These are phyloP conservation scores for Trypanosoma mega DNA, from an alignment of 208 protist genomes.

Conservation along the genomic window DNA sequence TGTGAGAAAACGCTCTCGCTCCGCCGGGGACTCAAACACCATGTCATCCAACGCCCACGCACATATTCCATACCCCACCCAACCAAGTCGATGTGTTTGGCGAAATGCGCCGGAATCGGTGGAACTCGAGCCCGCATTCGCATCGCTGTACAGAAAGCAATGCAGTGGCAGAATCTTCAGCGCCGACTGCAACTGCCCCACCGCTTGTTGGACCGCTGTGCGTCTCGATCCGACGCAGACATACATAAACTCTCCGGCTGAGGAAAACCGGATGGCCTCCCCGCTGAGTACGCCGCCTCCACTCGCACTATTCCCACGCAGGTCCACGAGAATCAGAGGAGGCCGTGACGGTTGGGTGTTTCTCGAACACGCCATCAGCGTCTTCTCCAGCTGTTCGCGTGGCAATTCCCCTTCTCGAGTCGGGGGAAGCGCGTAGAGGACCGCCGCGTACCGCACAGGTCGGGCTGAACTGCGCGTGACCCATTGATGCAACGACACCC, in stretches of 20 bases:
- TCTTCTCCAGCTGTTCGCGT: conserved; percentile 17
- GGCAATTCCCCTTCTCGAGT: conserved; percentile 5
- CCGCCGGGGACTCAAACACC: conserved; percentile 39
- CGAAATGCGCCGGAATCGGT: too few species aligned
- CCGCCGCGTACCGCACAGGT: not conserved
- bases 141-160: conserved; percentile 20
- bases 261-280: conserved; percentile 27
- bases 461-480: not conserved
- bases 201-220: not conserved
- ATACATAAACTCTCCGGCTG: conserved; percentile 25
- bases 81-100: conserved; percentile 35
- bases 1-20: conserved; percentile 40
- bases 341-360: too few species aligned
- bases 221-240: conserved; percentile 26
- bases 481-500: conserved; percentile 19
- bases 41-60: conserved; percentile 59
- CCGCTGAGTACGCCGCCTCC: conserved; percentile 12
- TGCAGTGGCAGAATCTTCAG: conserved; percentile 19
- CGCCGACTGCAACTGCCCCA: conserved; percentile 10
- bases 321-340: too few species aligned
- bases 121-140: too few species aligned
- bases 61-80: conserved; percentile 60
- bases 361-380: too few species aligned
- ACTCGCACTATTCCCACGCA: conserved; percentile 5
- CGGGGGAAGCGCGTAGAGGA: conserved; percentile 23